Evolutionary conservation across 2,329 filamentous ascomycete species (phyloP).

Genomic region (Penicillium fuscoglaucum): DNA sequence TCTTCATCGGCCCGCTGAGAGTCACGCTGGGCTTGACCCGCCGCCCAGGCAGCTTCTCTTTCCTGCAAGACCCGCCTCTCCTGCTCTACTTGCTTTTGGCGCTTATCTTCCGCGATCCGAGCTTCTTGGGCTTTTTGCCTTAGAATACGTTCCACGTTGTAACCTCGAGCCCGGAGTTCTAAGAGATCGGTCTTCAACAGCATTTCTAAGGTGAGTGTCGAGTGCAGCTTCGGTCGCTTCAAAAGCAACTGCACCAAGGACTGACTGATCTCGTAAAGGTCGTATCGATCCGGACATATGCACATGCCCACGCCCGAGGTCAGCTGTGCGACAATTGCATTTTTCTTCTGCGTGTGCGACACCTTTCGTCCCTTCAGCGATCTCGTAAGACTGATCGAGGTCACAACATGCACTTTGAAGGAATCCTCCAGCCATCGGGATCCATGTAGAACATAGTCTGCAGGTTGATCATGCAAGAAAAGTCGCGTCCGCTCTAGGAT

Average conservation of each 20-base stretch:
- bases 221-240: conserved; percentile 79
- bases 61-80: conserved; percentile 70
- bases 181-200: conserved; percentile 82
- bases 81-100: conserved; percentile 68
- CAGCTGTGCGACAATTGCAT: conserved; percentile 65
- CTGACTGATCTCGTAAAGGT: conserved; percentile 90
- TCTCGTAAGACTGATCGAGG: conserved; percentile 72
- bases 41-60: conserved; percentile 54
- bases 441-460: conserved; percentile 80
- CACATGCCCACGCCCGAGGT: conserved; percentile 68
- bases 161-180: conserved; percentile 80
- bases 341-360: conserved; percentile 71
- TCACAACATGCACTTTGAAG: conserved; percentile 73
- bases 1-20: conserved; percentile 32
- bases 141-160: conserved; percentile 94
- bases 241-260: conserved; percentile 80
- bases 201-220: conserved; percentile 86
- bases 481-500: conserved; percentile 85
- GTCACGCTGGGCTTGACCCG: conserved; percentile 38
- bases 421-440: conserved; percentile 88
- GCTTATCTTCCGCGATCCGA: conserved; percentile 79
- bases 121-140: conserved; percentile 84
- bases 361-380: conserved; percentile 71
- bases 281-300: conserved; percentile 69
- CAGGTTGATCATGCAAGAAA: conserved; percentile 80